phyloP scores from a whole-genome alignment of 2,329 filamentous ascomycete species.

The Penicillium verrucosum region DNA sequence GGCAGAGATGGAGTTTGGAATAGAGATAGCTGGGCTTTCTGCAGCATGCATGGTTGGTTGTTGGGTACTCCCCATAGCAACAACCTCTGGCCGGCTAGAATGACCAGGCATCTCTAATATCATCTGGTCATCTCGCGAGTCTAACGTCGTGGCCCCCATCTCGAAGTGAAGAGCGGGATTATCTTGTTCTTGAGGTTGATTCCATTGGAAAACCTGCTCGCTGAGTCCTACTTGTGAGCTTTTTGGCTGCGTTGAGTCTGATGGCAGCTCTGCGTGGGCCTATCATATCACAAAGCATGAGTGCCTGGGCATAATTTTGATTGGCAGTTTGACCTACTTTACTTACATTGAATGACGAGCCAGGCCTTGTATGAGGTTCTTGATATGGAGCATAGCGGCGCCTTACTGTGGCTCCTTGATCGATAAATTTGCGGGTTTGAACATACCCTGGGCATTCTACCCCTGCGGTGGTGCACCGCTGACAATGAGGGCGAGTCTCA shows the following conservation, averaged over 20 bases:
- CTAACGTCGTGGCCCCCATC: background rate
- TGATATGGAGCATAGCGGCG: conserved; percentile 40
- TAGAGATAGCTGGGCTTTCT: background rate
- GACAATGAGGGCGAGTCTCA: conserved; percentile 39
- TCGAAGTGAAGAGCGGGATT: background rate
- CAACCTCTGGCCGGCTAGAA: background rate
- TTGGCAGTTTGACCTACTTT: conserved; percentile 4
- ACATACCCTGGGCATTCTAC: conserved; percentile 44
- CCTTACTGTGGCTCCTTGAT: conserved; percentile 42
- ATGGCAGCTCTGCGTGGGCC: background rate
- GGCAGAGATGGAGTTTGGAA: background rate
- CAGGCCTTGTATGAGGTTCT: conserved; percentile 18
- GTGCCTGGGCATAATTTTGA: background rate
- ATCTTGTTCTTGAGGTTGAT: background rate
- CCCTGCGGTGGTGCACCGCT: conserved; percentile 37
- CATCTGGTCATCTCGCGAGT: background rate
- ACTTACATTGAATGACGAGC: background rate
- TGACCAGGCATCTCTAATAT: background rate
- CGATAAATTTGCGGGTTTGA: conserved; percentile 44
- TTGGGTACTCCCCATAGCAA: background rate
- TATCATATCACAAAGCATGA: conserved; percentile 4
- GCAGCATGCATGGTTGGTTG: background rate
- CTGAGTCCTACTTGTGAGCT: background rate
- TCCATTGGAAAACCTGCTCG: background rate
- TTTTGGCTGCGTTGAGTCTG: background rate